Base-by-base conservation (phyloP, 2,329 filamentous ascomycete species). In the Neophaeococcomyces mojaviensis region DNA sequence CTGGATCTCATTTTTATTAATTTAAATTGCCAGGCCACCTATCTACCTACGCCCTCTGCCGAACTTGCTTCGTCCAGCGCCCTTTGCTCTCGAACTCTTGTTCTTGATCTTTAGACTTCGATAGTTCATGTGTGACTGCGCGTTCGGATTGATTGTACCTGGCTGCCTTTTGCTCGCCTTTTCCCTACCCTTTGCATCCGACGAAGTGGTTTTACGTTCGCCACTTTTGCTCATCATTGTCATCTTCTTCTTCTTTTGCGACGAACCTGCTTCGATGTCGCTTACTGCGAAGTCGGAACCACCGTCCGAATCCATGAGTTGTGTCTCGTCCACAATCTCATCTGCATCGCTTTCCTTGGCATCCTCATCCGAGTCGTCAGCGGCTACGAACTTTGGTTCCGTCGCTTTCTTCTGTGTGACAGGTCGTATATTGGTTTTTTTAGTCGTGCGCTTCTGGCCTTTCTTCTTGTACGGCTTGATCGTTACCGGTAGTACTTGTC, bases 391-490 rank as follows among this genome's bases (percentile, higher is more conserved):
- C 39, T 60, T 62, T 28, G 64, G 56, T 24, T 62, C 64, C 18
- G 55, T 47, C 7, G 61, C 49, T 19, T 52, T 51, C 36, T 41
- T 44, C 15, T 39, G 24, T 18, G 28, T 50, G 2, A 64, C 61
- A 1, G 70, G 70, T 38, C 63, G 66, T 61, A 73, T 70, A 31
- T 57, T 61, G 10, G 69, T 65, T 38, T 64, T 56, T 42, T 66
- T 62, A 1, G 70, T 73, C 4, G 68, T 71, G 38, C 70, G 61
- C 51, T 73, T 73, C 50, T 72, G 70, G 2, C 69, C 69, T 53
- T 67, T 71, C 58, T 72, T 73, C 56, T 69, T 72, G 57, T 62
- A 70, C 12, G 46, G 36, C 39, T 39, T 55, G 32, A 26, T 44
- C 39, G 16, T 47, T 26, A 48, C 46, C n/a, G 47, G 54, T 10